Evolutionary conservation across 768 basidiomycete species (phyloP).

Genomic region (Amanita rubescens): DNA sequence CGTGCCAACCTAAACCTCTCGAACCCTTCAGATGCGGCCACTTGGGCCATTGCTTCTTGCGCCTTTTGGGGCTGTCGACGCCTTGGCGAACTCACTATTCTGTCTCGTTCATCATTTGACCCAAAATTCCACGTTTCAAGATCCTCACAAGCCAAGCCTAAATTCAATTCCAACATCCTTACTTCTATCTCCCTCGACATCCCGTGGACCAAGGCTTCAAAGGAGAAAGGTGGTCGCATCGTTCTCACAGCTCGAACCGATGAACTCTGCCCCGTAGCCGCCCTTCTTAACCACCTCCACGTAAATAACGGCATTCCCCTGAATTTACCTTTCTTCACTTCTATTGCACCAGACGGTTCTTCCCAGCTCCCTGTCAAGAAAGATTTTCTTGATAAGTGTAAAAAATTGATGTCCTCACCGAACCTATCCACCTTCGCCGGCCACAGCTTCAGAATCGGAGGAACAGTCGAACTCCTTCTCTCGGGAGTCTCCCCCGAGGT

Average conservation of each 20-base stretch:
- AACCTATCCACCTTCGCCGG: slow-evolving; percentile 14
- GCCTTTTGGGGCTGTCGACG: slow-evolving; percentile 29
- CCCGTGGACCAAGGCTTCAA: slow-evolving; percentile 27
- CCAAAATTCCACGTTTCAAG: slow-evolving; percentile 8
- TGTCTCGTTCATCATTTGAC: slow-evolving; percentile 9
- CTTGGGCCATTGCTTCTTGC: slow-evolving; percentile 25
- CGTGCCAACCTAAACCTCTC: slow-evolving; percentile 15
- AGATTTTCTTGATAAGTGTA: slow-evolving; percentile 12
- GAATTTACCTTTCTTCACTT: slow-evolving; percentile 13
- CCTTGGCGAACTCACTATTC: slow-evolving; percentile 23
- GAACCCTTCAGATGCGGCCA: slow-evolving; percentile 22
- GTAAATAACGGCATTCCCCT: slow-evolving; percentile 16
- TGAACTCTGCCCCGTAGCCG: slow-evolving; percentile 12
- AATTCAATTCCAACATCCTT: not conserved
- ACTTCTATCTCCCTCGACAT: slow-evolving; percentile 16
- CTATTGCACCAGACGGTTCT: not conserved
- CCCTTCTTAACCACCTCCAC: slow-evolving; percentile 14
- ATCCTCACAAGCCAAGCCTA: not conserved
- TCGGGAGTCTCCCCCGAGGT: slow-evolving; percentile 23
- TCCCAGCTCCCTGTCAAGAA: slow-evolving; percentile 8
- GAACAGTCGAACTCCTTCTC: slow-evolving; percentile 22
- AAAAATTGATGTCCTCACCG: slow-evolving; percentile 7
- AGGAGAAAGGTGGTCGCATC: slow-evolving; percentile 10
- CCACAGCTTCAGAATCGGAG: slow-evolving; percentile 28
- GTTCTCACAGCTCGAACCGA: slow-evolving; percentile 12